These are phyloP conservation scores for Amanita subjunquillea DNA, from an alignment of 768 basidiomycete genomes.

Conservation along the genomic window DNA sequence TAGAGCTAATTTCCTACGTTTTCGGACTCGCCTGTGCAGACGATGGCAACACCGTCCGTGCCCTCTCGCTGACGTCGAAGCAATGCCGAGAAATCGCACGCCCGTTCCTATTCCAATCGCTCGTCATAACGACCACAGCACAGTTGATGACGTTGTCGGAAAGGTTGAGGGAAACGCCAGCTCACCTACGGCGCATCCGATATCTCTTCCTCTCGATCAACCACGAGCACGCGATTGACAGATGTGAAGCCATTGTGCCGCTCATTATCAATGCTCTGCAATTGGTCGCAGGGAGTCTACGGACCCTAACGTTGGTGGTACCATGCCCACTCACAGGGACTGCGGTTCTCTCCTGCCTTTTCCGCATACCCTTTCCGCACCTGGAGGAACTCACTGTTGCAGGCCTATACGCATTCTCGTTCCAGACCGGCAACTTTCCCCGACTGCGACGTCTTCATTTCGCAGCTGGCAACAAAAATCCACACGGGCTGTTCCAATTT, in stretches of 20 bases:
- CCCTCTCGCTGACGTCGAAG: conserved; percentile 27
- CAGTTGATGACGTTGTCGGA: conserved; percentile 19
- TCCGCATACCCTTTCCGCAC: conserved; percentile 28
- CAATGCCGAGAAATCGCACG: conserved; percentile 27
- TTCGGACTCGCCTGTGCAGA: conserved; percentile 30
- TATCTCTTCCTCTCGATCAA: conserved; percentile 31
- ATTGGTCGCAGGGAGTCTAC: conserved; percentile 28
- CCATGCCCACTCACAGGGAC: conserved; percentile 25
- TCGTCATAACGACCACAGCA: conserved; percentile 20
- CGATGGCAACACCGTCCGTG: conserved; percentile 24
- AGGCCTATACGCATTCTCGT: conserved; percentile 42
- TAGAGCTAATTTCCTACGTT: conserved; percentile 35
- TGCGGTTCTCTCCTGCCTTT: conserved; percentile 28
- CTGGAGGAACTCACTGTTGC: conserved; percentile 31
- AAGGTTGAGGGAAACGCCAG: conserved; percentile 20
- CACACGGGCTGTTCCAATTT: conserved; percentile 32
- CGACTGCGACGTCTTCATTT: conserved; percentile 31
- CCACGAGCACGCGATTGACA: conserved; percentile 10
- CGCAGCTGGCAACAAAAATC: conserved; percentile 35
- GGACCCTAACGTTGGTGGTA: conserved; percentile 28
- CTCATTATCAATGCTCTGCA: conserved; percentile 23
- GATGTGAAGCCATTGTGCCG: background rate
- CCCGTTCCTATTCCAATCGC: conserved; percentile 29
- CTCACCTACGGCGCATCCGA: conserved; percentile 26
- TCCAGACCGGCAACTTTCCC: conserved; percentile 24